Percentiles rank a stretch among this genome's conserved stretches.
Evolutionary conservation across 2,329 filamentous ascomycete genomes (phyloP).

Genomic region (Mycosphaerella sp.): DNA sequence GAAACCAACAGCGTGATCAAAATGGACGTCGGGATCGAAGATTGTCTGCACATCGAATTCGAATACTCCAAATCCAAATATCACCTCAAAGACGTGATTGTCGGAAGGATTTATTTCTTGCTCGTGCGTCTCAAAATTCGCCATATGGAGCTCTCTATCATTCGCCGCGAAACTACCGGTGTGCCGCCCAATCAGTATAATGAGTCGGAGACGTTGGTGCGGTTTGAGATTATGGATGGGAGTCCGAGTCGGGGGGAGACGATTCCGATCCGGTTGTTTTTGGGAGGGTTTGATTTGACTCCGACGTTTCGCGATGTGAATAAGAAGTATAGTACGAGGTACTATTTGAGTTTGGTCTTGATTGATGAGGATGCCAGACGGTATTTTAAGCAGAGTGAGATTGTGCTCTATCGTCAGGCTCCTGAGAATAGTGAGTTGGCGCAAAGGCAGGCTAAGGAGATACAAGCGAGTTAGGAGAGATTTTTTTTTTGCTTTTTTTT

Average conservation of each 20-base stretch:
- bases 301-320: slow-evolving; percentile 99
- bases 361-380: slow-evolving; percentile 70
- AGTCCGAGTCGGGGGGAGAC: slow-evolving; percentile 93
- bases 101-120: slow-evolving; percentile 96
- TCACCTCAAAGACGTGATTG: slow-evolving; percentile 97
- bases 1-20: slow-evolving; percentile 99
- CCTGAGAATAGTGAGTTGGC: slow-evolving; percentile 47
- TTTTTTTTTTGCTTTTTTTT: no score
- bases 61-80: slow-evolving; percentile 99
- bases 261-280: slow-evolving; percentile 93
- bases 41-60: slow-evolving; percentile 98
- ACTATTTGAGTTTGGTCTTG: slow-evolving; percentile 85
- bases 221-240: slow-evolving; percentile 99
- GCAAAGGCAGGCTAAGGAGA: slow-evolving; percentile 43
- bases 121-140: slow-evolving; percentile 98
- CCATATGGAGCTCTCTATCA: slow-evolving; percentile 99
- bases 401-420: slow-evolving; percentile 83
- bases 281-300: slow-evolving; percentile 94
- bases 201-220: slow-evolving; percentile 94
- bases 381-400: slow-evolving; percentile 99
- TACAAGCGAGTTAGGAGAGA: slow-evolving; percentile 33
- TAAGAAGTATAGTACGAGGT: slow-evolving; percentile 98
- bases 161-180: slow-evolving; percentile 91
- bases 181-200: slow-evolving; percentile 98
- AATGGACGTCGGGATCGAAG: slow-evolving; percentile 99